Conservation (phyloP, 371 early-diverging fungal species). For the Zopfochytrium polystomum region DNA sequence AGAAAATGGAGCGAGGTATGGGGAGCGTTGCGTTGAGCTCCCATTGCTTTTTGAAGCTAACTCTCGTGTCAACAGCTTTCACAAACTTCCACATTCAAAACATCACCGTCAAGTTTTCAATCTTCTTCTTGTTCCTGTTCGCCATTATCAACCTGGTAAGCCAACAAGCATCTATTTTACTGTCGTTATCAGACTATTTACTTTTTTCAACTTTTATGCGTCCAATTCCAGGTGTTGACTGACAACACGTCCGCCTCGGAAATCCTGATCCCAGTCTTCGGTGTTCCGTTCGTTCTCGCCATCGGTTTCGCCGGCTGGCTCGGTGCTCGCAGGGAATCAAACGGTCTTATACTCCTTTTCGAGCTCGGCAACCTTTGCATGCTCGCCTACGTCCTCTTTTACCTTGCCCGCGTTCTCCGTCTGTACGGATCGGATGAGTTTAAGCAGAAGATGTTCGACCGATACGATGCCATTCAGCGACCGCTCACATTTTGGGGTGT, state of each 20-base stretch:
- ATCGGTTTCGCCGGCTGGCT: conserved; percentile 9
- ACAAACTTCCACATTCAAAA: conserved; percentile 16
- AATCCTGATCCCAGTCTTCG: conserved; percentile 7
- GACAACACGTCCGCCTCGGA: background rate
- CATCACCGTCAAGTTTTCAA: conserved; percentile 15
- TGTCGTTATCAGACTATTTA: background rate
- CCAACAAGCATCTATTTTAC: background rate
- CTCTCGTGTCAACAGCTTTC: conserved; percentile 6
- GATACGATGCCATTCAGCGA: background rate
- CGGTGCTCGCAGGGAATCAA: conserved; percentile 15
- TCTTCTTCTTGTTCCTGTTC: conserved; percentile 20
- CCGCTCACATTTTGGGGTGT: conserved; percentile 19
- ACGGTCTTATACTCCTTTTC: conserved; percentile 6
- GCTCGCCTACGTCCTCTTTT: conserved; percentile 6
- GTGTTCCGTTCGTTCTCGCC: conserved; percentile 4
- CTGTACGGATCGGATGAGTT: background rate
- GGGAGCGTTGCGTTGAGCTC: background rate
- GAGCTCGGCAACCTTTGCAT: conserved; percentile 5
- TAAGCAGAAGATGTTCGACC: background rate
- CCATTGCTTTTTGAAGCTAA: background rate
- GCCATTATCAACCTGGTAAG: conserved; percentile 17
- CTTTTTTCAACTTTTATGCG: background rate
- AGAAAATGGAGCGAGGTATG: conserved; percentile 5
- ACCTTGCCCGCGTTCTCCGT: background rate
- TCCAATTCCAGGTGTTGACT: conserved; percentile 12